phyloP scores from a whole-genome alignment of 495 filamentous ascomycete genomes.

The Pyrenopolyporus hunteri region DNA sequence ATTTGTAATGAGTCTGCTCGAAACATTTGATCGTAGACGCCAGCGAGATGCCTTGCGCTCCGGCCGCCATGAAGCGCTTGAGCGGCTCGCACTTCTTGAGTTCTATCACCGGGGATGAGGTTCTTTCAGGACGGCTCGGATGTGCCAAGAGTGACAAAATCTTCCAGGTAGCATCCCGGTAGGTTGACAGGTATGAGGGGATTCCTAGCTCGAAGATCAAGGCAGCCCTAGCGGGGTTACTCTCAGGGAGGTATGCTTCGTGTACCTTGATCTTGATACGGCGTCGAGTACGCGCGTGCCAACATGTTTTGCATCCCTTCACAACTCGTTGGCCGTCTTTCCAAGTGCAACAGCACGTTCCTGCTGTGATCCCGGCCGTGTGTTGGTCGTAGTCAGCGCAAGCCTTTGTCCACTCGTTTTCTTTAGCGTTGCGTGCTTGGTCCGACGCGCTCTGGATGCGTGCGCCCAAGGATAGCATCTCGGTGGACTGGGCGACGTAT shows the following conservation, averaged over 20 bases:
- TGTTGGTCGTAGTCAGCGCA: constrained; percentile 49
- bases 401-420: constrained; percentile 45
- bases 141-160: constrained; percentile 39
- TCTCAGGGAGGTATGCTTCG: constrained; percentile 54
- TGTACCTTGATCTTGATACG: constrained; percentile 48
- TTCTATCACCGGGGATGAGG: constrained; percentile 19
- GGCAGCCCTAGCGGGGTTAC: constrained; percentile 35
- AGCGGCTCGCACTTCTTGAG: constrained; percentile 34
- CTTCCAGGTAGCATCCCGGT: constrained; percentile 55
- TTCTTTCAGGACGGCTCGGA: neutral
- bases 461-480: constrained; percentile 39
- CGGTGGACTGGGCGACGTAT: constrained; percentile 47
- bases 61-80: neutral
- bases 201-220: constrained; percentile 54
- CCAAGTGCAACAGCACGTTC: constrained; percentile 34
- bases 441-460: constrained; percentile 46
- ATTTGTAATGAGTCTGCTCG: constrained; percentile 45
- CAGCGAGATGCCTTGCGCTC: constrained; percentile 28
- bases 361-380: constrained; percentile 41
- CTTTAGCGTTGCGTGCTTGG: constrained; percentile 41
- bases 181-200: constrained; percentile 46
- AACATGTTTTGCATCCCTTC: constrained; percentile 34
- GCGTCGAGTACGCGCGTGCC: constrained; percentile 20
- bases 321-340: constrained; percentile 44
- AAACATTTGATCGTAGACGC: constrained; percentile 46